A percentile compares a stretch with the other conserved stretches of the same genome.
Evolutionary conservation across 805 yeast species (phyloP).

Genomic region (Starmerella cellae): DNA sequence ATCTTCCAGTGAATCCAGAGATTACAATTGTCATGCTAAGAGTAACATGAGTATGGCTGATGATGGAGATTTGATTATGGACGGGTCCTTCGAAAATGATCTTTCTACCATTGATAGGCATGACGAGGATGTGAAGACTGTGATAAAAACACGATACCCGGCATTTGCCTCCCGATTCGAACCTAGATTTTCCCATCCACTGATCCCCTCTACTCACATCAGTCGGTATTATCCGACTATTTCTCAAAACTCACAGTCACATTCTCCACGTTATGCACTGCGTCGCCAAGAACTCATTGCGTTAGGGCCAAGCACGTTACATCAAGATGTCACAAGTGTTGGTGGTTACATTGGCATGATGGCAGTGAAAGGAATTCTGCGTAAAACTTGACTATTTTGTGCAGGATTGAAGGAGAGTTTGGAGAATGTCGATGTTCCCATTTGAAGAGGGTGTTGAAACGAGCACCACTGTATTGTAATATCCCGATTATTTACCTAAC

Average conservation of each 20-base stretch:
- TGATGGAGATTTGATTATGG: too few species aligned
- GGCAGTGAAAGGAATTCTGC: conserved; percentile 15
- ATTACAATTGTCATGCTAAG: too few species aligned
- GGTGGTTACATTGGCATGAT: conserved; percentile 21
- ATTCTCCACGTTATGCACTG: neutral
- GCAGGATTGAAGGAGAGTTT: neutral
- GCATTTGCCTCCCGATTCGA: conserved; percentile 1
- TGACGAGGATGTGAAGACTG: neutral
- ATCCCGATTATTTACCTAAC: neutral
- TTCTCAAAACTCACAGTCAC: neutral
- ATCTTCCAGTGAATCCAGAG: too few species aligned
- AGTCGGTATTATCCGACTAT: conserved; percentile 1
- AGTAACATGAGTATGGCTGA: too few species aligned
- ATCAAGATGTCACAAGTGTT: conserved; percentile 19
- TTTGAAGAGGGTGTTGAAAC: too few species aligned
- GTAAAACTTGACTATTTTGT: conserved; percentile 13
- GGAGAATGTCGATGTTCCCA: neutral
- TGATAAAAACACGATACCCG: neutral
- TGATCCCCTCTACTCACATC: conserved; percentile 14
- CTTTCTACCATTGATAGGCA: too few species aligned
- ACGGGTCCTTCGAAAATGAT: too few species aligned
- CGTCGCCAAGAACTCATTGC: conserved; percentile 14
- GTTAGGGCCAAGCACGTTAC: conserved; percentile 17
- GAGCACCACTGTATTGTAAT: neutral
- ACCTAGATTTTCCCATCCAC: conserved; percentile 18